Conservation (phyloP, 306 rosid genomes). For the Rosa persica region DNA sequence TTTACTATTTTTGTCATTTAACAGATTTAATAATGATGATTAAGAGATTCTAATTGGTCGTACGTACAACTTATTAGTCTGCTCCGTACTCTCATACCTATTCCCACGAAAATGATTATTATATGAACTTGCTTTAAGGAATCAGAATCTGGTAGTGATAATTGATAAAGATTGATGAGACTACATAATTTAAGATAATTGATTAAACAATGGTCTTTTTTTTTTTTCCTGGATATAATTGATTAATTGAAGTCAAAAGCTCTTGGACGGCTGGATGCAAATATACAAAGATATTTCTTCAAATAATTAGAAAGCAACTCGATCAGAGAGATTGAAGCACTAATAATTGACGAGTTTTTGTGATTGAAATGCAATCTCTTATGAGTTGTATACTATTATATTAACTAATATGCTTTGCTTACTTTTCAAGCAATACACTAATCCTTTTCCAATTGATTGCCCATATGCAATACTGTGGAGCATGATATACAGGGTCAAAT, state of each 20-base stretch:
- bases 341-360: not conserved
- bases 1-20: not conserved
- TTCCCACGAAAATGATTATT: not conserved
- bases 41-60: not conserved
- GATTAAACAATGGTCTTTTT: not conserved
- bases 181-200: not conserved
- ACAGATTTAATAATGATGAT: not conserved
- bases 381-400: not conserved
- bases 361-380: not conserved
- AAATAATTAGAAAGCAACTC: not conserved
- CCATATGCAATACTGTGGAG: not conserved
- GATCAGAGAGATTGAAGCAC: not conserved
- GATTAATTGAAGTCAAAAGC: slow-evolving; percentile 1
- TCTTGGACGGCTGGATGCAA: slow-evolving; percentile 8
- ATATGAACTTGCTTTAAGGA: not conserved
- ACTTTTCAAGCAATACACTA: slow-evolving; percentile 10
- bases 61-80: slow-evolving; percentile 4
- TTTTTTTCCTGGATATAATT: not conserved
- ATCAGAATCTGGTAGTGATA: slow-evolving; percentile 14
- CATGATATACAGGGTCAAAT: not conserved
- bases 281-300: not conserved
- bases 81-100: not conserved
- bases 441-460: slow-evolving; percentile 5
- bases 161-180: not conserved
- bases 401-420: slow-evolving; percentile 13